Base-by-base conservation (phyloP, 805 yeast species). In the Starmerella powellii region DNA sequence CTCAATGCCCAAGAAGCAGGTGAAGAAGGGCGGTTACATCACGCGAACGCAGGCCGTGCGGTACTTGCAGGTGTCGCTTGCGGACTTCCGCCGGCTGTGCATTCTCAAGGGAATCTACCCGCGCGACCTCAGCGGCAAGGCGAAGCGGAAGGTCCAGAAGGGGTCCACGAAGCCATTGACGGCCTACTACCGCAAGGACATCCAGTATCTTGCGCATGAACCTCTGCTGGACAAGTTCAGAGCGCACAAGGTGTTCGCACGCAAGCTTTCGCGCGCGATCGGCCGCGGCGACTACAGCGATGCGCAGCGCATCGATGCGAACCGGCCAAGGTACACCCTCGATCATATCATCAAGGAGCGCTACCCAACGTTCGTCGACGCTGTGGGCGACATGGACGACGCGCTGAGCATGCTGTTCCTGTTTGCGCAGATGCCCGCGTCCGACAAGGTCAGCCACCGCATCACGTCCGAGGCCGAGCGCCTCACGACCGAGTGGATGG, bases 61-160 rank as follows among this genome's bases (percentile, higher is more conserved):
- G 63, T 85, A 80, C 60, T 68, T 91, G 48, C 98, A 91, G 64
- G 80, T 91, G 23, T 81, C 96, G 2, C 70, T 91, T 38, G 96
- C 96, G 11, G 98, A 91, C 65, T 91, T 91, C 74, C 61, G 70
- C 66, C 77, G 98, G 58, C 72, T 91, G 59, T 91, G 98, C 72
- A 91, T 91, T 61, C 85, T 91, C 72, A 91, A 91, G 63, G 98
- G 98, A 40, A 87, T 91, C 50, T 91, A 85, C 60, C 98, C 98
- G 41, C 76, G 98, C 61, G 59, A 54, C 32, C 46, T 54, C 16
- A 96, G 86, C 60, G 97, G 97, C 36, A 71, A 87, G 55, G 85
- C 84, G 64, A 91, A 87, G 68, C 85, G 81, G 76, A 87, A 85
- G 71, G 95, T 96, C 46, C 88, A 86, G 64, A 91, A 85, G 64